Evolutionary conservation across 257 asterid genomes (phyloP).

Genomic region (Osmanthus fragrans): DNA sequence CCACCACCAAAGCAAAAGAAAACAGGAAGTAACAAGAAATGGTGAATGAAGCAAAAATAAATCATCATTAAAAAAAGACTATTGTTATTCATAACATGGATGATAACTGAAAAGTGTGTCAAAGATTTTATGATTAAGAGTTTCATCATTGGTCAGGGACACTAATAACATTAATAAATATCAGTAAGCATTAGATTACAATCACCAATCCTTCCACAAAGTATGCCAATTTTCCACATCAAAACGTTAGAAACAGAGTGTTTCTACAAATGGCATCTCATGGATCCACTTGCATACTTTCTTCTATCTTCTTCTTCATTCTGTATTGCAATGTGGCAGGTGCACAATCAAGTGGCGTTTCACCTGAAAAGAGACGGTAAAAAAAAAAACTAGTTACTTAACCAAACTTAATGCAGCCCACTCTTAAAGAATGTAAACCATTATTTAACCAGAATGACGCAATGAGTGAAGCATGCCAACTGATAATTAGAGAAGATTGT

Average conservation of each 20-base stretch:
- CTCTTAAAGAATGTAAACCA: background rate
- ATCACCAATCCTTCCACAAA: conserved; percentile 23
- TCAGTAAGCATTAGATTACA: conserved; percentile 16
- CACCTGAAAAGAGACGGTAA: conserved; percentile 53
- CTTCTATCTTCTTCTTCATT: conserved; percentile 84
- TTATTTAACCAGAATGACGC: conserved; percentile 1
- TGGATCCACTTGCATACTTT: conserved; percentile 30
- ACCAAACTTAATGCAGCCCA: background rate
- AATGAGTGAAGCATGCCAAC: conserved; percentile 4
- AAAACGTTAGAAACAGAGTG: conserved; percentile 1
- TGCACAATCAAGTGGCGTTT: conserved; percentile 94
- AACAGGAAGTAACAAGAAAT: conserved; percentile 14
- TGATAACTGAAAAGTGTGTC: background rate
- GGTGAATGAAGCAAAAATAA: background rate
- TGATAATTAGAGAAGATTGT: background rate
- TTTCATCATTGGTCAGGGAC: conserved; percentile 24
- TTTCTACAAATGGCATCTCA: conserved; percentile 18
- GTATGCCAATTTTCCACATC: conserved; percentile 21
- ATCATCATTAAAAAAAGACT: conserved; percentile 22
- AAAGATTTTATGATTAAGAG: background rate
- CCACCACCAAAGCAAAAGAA: conserved; percentile 23
- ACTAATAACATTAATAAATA: conserved; percentile 21
- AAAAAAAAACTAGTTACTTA: conserved; percentile 8
- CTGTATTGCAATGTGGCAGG: conserved; percentile 92
- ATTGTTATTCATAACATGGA: background rate